Base-by-base conservation (phyloP, 1,139 yeast species). In the Scheffersomyces illinoinensis region DNA sequence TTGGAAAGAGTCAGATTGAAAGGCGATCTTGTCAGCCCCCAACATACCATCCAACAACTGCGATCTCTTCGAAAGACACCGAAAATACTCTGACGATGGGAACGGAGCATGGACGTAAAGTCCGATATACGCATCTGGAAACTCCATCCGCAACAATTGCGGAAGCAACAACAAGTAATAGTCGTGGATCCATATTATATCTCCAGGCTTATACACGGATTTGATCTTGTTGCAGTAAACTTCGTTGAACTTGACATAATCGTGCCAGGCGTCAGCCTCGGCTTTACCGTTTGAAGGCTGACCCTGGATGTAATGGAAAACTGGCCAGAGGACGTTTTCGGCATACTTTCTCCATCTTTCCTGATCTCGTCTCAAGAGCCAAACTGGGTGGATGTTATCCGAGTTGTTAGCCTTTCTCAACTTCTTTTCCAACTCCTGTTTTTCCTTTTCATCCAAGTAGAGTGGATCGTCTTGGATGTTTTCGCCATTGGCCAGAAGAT, bases 71-170 rank as follows among this genome's bases (percentile, higher is more conserved):
- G 97, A 89, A 53, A 95, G 76, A 64, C 97, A 90, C 61, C 98
- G 82, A 76, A 95, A 92, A 71, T 93, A 92, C 74, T 95, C 99
- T n/a, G 93, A 89, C 50, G 97, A 90, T 12, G 99, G 98, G 83
- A 96, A 93, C 17, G 98, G 97, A 5, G 91, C 85, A 72, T 93
- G 98, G 65, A 93, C 76, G 73, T 87, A 93, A 61, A 91, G 85
- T 6, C 96, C 97, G 65, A 95, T 90, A 64, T 82, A 82, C 17
- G 95, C 96, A 60, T 90, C 87, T 8, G 93, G 95, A 58, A 90
- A 79, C 68, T 86, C 87, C 92, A 89, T 88, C 66, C 97, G 84
- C 62, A 95, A 77, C 74, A 95, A 79, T 69, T 91, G 97, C 1
- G 99, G 99, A 59, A 95, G 78, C 58, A 95, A 76, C 65, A 93